Conservation (phyloP, 805 yeast genomes). For the Ogataea kodamae region DNA sequence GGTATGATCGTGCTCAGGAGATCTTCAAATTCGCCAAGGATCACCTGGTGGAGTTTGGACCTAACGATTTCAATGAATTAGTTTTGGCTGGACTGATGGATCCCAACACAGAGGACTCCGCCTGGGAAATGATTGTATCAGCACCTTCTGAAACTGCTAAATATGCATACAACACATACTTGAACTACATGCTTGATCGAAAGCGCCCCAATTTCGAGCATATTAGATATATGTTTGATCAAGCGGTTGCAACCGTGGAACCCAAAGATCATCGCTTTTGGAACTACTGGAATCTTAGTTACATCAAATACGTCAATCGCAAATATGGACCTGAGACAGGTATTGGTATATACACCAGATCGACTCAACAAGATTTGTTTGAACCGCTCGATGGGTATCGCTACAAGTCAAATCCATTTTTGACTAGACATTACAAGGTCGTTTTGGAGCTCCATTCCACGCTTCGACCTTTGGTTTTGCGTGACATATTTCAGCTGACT, state of each 20-base stretch:
- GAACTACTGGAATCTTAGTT: slow-evolving; percentile 30
- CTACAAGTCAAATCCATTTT: slow-evolving; percentile 29
- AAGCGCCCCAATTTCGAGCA: slow-evolving; percentile 24
- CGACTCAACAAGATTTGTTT: slow-evolving; percentile 10
- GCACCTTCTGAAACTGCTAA: slow-evolving; percentile 22
- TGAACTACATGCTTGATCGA: slow-evolving; percentile 28
- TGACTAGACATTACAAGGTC: slow-evolving; percentile 24
- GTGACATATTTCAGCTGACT: slow-evolving; percentile 29
- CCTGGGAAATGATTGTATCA: slow-evolving; percentile 29
- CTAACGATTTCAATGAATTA: slow-evolving; percentile 32
- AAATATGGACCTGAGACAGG: slow-evolving; percentile 24
- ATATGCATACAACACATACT: slow-evolving; percentile 27
- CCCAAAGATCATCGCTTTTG: slow-evolving; percentile 26
- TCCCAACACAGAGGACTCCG: slow-evolving; percentile 15
- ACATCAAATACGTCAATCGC: slow-evolving; percentile 31
- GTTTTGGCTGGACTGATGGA: slow-evolving; percentile 26
- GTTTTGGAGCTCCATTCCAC: slow-evolving; percentile 15
- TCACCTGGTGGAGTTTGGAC: slow-evolving; percentile 24
- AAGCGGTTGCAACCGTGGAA: slow-evolving; percentile 11
- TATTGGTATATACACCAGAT: slow-evolving; percentile 22
- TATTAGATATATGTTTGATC: slow-evolving; percentile 23
- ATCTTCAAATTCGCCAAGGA: slow-evolving; percentile 27
- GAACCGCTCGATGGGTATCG: slow-evolving; percentile 17
- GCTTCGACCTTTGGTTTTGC: slow-evolving; percentile 20
- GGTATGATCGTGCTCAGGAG: slow-evolving; percentile 29